Evolutionary conservation across 2,329 filamentous ascomycete genomes (phyloP).

Genomic region (Sporothrix schenckii): DNA sequence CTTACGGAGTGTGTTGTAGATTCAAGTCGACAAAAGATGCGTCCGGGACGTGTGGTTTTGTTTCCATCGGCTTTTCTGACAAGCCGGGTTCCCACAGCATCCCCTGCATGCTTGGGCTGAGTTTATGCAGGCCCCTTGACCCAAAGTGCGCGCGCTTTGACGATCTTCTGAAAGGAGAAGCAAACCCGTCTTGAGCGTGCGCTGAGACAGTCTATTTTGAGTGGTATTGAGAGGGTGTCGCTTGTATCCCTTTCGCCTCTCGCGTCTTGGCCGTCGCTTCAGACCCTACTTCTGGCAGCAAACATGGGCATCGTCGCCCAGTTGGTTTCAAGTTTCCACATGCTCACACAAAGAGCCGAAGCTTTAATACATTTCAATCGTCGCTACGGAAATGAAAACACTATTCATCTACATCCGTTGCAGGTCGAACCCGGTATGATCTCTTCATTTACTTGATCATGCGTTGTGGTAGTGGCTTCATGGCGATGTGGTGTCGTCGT

Average conservation of each 20-base stretch:
- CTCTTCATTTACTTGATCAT: neutral
- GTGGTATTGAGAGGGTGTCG: neutral
- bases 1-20: too few species aligned
- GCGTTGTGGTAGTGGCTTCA: neutral
- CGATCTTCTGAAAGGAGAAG: neutral
- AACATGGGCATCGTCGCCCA: neutral
- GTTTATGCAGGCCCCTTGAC: constrained; percentile 22
- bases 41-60: neutral
- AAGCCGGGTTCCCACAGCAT: neutral
- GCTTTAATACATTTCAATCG: neutral
- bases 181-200: neutral
- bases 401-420: too few species aligned
- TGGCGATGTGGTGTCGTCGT: neutral
- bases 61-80: neutral
- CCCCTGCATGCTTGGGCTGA: constrained; percentile 21
- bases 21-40: neutral
- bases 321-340: constrained; percentile 8
- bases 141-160: constrained; percentile 23
- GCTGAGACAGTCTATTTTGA: neutral
- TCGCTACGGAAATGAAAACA: neutral
- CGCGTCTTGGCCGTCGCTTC: neutral
- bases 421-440: too few species aligned
- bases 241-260: neutral
- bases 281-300: neutral
- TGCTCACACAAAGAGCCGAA: neutral